Base-by-base conservation (phyloP, 305 asterid species). In the Solanum hybrid region DNA sequence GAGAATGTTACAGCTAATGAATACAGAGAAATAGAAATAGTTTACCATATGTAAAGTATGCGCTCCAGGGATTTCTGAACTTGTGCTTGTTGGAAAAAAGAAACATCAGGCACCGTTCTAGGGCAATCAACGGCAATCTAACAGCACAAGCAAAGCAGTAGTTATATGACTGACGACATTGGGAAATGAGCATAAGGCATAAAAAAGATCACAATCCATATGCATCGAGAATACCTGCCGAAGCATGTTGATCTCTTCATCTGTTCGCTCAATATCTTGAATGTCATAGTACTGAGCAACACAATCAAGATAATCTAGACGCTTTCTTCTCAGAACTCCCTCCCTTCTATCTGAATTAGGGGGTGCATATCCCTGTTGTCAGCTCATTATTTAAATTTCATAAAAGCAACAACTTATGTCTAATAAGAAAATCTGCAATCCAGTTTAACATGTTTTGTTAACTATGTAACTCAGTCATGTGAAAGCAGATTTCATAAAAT, bases 281-380 rank as follows among this genome's bases (percentile, higher is more conserved):
- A 96, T 92, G 90, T 97, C 98, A 92, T 96, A 96, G 93, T 96
- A 94, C 87, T 96, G 98, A 73, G 98, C 93, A 90, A 96, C 99
- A 94, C 95, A 97, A 92, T 97, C 98, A 22, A 96, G 95, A 95
- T 97, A 96, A 93, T 97, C 99, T 90, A 90, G 79, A 88, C 98
- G 97, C 92, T 97, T 97, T 93, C 99, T 95, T 92, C 91, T 95
- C 91, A 96, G 92, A 91, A 96, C 93, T 93, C 97, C 98, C 94
- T 96, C 98, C 97, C 99, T 97, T 97, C 99, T 95, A 95, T 97
- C 99, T 96, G 99, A 97, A 97, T 93, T 97, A 96, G 97, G 96
- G 92, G 99, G 97, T 95, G 99, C 99, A 97, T 97, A 97, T 94
- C 99, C 99, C 99, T 97, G 98, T 95, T 92, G 96, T 95, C 98